Evolutionary conservation across 441 rosid genomes (phyloP).

Genomic region (Eutrema salsugineum): DNA sequence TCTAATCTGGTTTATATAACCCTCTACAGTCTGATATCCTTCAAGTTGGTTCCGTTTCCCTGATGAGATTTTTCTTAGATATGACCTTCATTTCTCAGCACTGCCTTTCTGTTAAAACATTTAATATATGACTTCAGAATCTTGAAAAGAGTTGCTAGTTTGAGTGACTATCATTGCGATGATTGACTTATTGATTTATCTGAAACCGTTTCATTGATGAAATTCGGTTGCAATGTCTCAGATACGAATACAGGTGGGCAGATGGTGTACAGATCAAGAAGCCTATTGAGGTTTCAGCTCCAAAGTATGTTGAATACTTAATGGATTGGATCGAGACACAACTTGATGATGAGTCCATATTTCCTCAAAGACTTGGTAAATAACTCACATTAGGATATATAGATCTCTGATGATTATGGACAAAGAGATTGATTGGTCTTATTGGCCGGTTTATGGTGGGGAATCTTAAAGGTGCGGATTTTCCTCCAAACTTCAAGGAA

Average conservation of each 20-base stretch:
- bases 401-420: neutral
- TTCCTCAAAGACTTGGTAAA: constrained; percentile 91
- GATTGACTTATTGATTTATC: neutral
- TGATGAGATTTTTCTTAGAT: neutral
- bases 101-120: neutral
- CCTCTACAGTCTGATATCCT: neutral
- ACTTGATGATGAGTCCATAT: constrained; percentile 87
- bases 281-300: constrained; percentile 98
- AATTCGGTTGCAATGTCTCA: constrained; percentile 10
- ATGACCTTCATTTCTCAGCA: neutral
- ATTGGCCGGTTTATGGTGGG: neutral
- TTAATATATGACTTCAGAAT: neutral
- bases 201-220: neutral
- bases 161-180: neutral
- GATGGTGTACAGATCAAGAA: constrained; percentile 98
- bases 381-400: neutral
- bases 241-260: constrained; percentile 98
- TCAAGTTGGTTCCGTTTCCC: too few species aligned
- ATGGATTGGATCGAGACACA: constrained; percentile 99
- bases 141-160: neutral
- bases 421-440: neutral
- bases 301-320: constrained; percentile 94
- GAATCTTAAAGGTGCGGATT: constrained; percentile 63
- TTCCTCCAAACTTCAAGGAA: constrained; percentile 92
- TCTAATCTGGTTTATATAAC: neutral